These are phyloP conservation scores for Backusella westeae DNA, from an alignment of 192 early-diverging fungal genomes.

Conservation along the genomic window DNA sequence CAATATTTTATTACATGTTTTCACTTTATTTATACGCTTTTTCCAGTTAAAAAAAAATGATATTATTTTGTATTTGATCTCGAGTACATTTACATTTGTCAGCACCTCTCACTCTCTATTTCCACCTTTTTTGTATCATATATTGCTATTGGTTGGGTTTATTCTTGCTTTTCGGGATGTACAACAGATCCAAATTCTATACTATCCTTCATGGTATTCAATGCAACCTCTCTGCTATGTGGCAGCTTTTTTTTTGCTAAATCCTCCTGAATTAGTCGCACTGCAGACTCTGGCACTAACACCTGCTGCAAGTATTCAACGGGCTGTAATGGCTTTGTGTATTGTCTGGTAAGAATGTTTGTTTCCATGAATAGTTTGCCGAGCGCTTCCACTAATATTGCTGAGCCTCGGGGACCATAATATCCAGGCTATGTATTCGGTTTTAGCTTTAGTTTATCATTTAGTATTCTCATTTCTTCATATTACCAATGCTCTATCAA, in stretches of 20 bases:
- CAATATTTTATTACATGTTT: not conserved
- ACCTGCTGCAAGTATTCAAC: slow-evolving; percentile 55
- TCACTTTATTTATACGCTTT: not conserved
- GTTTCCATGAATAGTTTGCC: slow-evolving; percentile 39
- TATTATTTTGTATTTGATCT: too few relatives aligned
- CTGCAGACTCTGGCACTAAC: slow-evolving; percentile 47
- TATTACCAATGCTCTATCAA: slow-evolving; percentile 42
- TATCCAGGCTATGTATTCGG: slow-evolving; percentile 46
- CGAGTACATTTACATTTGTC: not conserved
- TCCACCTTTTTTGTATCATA: too few relatives aligned
- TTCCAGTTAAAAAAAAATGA: too few relatives aligned
- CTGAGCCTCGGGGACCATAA: slow-evolving; percentile 51
- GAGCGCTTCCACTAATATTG: slow-evolving; percentile 34
- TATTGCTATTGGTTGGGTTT: not conserved
- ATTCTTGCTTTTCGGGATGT: slow-evolving; percentile 3
- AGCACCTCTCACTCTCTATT: not conserved
- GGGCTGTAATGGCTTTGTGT: slow-evolving; percentile 40
- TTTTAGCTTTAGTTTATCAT: too few relatives aligned
- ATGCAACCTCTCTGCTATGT: not conserved
- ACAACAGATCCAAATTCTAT: slow-evolving; percentile 19
- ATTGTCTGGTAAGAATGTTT: slow-evolving; percentile 33
- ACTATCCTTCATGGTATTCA: slow-evolving; percentile 22
- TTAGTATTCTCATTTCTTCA: too few relatives aligned
- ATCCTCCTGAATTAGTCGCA: slow-evolving; percentile 46
- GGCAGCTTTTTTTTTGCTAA: not conserved